Evolutionary conservation across 306 rosid species (phyloP).

Genomic region (Hippophae rhamnoides): DNA sequence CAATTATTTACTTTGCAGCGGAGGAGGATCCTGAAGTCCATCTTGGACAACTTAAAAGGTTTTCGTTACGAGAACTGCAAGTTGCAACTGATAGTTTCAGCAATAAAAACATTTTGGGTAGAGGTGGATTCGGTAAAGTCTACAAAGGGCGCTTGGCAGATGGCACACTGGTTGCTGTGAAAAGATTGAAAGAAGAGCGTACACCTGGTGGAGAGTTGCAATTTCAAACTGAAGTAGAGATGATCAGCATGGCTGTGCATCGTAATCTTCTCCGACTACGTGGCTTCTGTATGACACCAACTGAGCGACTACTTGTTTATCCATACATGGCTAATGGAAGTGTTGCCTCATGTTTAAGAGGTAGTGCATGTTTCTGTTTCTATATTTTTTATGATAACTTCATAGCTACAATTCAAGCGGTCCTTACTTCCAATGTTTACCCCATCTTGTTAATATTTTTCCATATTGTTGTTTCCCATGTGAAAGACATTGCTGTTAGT

Average conservation of each 20-base stretch:
- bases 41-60: slow-evolving; percentile 96
- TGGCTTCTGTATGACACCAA: slow-evolving; percentile 98
- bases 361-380: slow-evolving; percentile 30
- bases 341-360: slow-evolving; percentile 97
- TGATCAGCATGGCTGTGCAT: slow-evolving; percentile 99
- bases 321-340: slow-evolving; percentile 99
- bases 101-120: slow-evolving; percentile 90
- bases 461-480: not conserved
- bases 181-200: slow-evolving; percentile 93
- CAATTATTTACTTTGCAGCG: slow-evolving; percentile 44
- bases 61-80: slow-evolving; percentile 85
- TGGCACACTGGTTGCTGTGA: slow-evolving; percentile 89
- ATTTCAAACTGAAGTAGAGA: slow-evolving; percentile 99
- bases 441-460: not conserved
- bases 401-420: no score
- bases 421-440: not conserved
- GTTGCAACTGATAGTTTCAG: slow-evolving; percentile 96
- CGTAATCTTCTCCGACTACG: slow-evolving; percentile 91
- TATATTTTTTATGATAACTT: not conserved
- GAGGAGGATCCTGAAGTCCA: slow-evolving; percentile 99
- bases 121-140: slow-evolving; percentile 98
- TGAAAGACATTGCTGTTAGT: not conserved
- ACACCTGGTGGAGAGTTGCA: slow-evolving; percentile 99
- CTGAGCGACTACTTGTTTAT: slow-evolving; percentile 92
- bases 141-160: slow-evolving; percentile 96